Evolutionary conservation across 495 filamentous ascomycete species (phyloP).

Genomic region (Baudoinia panamericana): DNA sequence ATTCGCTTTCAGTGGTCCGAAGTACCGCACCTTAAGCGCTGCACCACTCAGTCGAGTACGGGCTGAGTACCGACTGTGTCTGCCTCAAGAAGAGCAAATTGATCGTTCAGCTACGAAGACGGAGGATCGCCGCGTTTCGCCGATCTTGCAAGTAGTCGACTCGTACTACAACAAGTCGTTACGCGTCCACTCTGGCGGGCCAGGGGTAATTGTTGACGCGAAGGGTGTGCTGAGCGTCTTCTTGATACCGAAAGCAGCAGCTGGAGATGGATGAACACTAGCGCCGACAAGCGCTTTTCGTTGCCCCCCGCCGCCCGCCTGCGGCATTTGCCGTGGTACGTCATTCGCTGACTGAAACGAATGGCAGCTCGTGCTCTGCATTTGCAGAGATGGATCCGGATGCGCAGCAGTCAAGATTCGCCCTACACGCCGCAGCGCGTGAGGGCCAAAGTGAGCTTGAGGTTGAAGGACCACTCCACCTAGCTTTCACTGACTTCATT

Average conservation of each 20-base stretch:
- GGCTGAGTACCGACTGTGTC: slow-evolving; percentile 57
- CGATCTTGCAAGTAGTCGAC: slow-evolving; percentile 64
- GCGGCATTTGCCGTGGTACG: too few relatives aligned
- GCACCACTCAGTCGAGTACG: slow-evolving; percentile 62
- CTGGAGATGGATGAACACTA: too few relatives aligned
- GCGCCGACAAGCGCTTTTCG: too few relatives aligned
- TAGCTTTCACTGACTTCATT: slow-evolving; percentile 52
- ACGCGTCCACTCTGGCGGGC: slow-evolving; percentile 49
- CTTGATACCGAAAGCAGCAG: neutral
- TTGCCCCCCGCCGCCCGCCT: too few relatives aligned
- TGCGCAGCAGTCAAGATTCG: slow-evolving; percentile 45
- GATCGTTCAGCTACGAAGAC: slow-evolving; percentile 9
- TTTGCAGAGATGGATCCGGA: slow-evolving; percentile 14
- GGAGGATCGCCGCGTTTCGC: slow-evolving; percentile 46
- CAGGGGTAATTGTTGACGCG: slow-evolving; percentile 29
- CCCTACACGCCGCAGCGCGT: slow-evolving; percentile 77
- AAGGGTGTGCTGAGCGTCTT: slow-evolving; percentile 9
- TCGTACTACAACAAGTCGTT: slow-evolving; percentile 81
- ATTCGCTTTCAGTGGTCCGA: slow-evolving; percentile 87
- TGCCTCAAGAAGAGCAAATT: slow-evolving; percentile 29
- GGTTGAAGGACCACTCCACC: slow-evolving; percentile 1
- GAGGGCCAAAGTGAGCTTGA: slow-evolving; percentile 63
- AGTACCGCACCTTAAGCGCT: slow-evolving; percentile 60
- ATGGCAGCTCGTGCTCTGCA: too few relatives aligned
- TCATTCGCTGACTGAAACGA: too few relatives aligned